Base-by-base conservation (phyloP, 192 early-diverging fungal genomes). In the Endogone sp. region DNA sequence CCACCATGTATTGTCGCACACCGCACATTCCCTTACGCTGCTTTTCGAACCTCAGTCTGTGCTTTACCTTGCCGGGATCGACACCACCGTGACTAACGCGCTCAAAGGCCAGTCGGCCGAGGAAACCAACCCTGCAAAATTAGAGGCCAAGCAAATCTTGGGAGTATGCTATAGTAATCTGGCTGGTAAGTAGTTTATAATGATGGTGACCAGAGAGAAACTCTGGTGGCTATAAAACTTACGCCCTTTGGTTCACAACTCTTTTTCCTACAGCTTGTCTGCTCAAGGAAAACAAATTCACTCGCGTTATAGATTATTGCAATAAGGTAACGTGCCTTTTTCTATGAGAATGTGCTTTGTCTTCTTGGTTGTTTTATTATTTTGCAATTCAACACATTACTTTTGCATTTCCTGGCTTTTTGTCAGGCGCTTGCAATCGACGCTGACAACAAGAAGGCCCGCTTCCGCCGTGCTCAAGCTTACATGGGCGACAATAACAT, bases 91-190 rank as follows among this genome's bases (percentile, higher is more conserved):
- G 8, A 28, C 27, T 10, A 10, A 28, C n/a, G 37, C 60, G 4
- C 59, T 60, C 32, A 60, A 37, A 29, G 64, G 64, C 25, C 3
- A 44, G 25, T 60, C 56, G 31, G 20, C 57, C 20, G 56, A 20
- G 4, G 27, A 32, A 11, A 37, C 27, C n/a, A 60, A 69, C 26
- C 57, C 57, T 8, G 28, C 49, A 4, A 69, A 58, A 8, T 13
- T 10, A 24, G 21, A 69, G 27, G 60, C 60, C n/a, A 69, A 69
- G 22, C 20, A 60, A 60, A 4, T 62, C 2, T 26, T 61, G 4
- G 67, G 27, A 32, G 37, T 60, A 11, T 69, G 67, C 59, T 69
- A 69, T 25, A 69, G 57, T 37, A 69, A 69, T 60, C 21, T 69
- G 57, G 67, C 67, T 24, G 67, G 67, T 69, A 69, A 21, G 59